Conservation (phyloP, 2,329 filamentous ascomycete genomes). For the Cercospora nicotianae region DNA sequence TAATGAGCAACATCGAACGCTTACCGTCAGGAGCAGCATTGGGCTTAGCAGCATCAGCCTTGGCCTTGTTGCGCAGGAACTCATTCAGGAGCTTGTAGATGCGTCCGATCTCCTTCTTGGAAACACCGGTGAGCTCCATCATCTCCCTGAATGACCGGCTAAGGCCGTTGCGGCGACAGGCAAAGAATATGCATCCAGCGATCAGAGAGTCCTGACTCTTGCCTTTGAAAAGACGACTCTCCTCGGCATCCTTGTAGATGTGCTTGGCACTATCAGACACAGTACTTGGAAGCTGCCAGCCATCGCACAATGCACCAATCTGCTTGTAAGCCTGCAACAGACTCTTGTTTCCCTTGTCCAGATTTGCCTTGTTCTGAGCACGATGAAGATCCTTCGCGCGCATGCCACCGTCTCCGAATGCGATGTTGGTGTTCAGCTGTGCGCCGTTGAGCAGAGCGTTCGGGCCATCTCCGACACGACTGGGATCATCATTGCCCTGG, state of each 20-base stretch:
- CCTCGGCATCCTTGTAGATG: constrained; percentile 91
- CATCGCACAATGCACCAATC: constrained; percentile 83
- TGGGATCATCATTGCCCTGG: constrained; percentile 92
- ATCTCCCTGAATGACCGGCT: constrained; percentile 93
- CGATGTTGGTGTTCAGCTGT: constrained; percentile 84
- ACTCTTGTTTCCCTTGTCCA: constrained; percentile 79
- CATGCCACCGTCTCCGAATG: constrained; percentile 72
- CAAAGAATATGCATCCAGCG: constrained; percentile 95
- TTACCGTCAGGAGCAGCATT: constrained; percentile 49
- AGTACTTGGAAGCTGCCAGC: constrained; percentile 74
- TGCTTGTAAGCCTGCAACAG: constrained; percentile 82
- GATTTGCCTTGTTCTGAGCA: constrained; percentile 76
- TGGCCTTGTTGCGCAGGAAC: constrained; percentile 74
- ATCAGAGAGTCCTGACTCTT: constrained; percentile 93
- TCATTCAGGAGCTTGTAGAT: constrained; percentile 92
- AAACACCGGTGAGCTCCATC: constrained; percentile 86
- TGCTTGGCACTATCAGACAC: constrained; percentile 90
- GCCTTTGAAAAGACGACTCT: constrained; percentile 90
- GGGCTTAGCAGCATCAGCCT: constrained; percentile 24
- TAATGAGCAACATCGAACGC: constrained; percentile 24
- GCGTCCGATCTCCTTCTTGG: constrained; percentile 94
- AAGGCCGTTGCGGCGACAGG: constrained; percentile 84
- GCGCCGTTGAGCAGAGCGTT: constrained; percentile 88
- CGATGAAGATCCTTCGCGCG: constrained; percentile 74
- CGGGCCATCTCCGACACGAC: constrained; percentile 91